Conservation (phyloP, 2,329 filamentous ascomycete genomes). For the Trichophyton equinum region DNA sequence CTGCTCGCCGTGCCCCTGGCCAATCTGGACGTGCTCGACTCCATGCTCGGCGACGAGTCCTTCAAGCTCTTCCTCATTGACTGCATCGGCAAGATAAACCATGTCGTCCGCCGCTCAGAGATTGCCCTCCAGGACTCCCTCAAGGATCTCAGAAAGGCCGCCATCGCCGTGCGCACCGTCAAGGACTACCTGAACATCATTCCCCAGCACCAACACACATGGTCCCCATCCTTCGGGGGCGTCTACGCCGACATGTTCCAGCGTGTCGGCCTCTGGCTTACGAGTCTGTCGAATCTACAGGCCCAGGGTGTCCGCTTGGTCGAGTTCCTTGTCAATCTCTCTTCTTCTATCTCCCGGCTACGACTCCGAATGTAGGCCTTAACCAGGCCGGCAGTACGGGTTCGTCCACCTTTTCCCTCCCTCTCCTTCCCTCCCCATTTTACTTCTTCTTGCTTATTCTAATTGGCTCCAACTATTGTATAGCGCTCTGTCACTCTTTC, state of each 20-base stretch:
- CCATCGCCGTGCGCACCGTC: constrained; percentile 64
- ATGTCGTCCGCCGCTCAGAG: constrained; percentile 70
- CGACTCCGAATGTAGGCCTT: neutral
- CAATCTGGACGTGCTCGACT: constrained; percentile 70
- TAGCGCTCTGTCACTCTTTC: neutral
- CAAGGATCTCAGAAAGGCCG: constrained; percentile 65
- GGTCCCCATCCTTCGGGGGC: neutral
- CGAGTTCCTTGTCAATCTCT: constrained; percentile 2
- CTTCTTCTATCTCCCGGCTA: neutral
- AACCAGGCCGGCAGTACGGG: neutral
- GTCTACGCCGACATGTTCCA: constrained; percentile 3
- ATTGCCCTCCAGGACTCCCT: constrained; percentile 63
- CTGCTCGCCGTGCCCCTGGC: constrained; percentile 72
- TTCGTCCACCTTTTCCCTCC: neutral
- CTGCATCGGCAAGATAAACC: constrained; percentile 83
- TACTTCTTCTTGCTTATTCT: neutral
- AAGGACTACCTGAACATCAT: constrained; percentile 55
- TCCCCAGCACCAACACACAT: neutral
- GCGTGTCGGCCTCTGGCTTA: neutral
- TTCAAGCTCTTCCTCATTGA: constrained; percentile 74
- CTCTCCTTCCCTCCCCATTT: neutral
- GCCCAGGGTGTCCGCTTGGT: neutral
- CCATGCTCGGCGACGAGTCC: constrained; percentile 70
- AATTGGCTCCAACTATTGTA: neutral
- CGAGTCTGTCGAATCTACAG: neutral